Conservation (phyloP, 2,329 filamentous ascomycete genomes). For the Salinomyces thailandicus region DNA sequence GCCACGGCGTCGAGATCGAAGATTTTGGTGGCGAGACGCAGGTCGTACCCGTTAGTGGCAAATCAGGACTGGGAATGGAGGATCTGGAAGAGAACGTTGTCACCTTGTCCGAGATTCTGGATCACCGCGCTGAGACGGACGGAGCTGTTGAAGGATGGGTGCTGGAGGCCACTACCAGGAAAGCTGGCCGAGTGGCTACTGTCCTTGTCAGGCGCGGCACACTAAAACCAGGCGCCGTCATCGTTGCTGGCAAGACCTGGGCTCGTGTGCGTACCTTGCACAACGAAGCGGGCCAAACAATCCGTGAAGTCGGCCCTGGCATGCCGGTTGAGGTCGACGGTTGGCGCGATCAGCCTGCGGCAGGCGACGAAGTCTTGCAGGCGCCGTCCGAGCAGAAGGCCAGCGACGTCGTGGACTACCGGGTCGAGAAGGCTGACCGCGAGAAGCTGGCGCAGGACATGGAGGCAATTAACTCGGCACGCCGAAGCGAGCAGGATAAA, state of each 20-base stretch:
- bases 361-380: constrained; percentile 80
- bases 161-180: constrained; percentile 81
- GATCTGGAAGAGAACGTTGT: constrained; percentile 86
- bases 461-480: constrained; percentile 63
- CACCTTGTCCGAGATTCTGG: constrained; percentile 77
- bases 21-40: constrained; percentile 93
- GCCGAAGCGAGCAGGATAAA: constrained; percentile 48
- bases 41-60: constrained; percentile 81
- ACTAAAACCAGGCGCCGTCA: constrained; percentile 64
- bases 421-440: constrained; percentile 60
- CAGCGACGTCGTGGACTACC: constrained; percentile 65
- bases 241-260: constrained; percentile 84
- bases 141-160: constrained; percentile 86
- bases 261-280: constrained; percentile 71
- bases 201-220: constrained; percentile 83
- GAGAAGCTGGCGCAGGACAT: constrained; percentile 57
- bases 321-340: constrained; percentile 87
- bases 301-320: constrained; percentile 69
- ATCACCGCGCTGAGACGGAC: constrained; percentile 69
- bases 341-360: constrained; percentile 80
- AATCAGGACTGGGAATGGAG: constrained; percentile 83
- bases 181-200: constrained; percentile 73
- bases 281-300: constrained; percentile 68
- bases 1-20: constrained; percentile 80
- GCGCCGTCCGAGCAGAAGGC: constrained; percentile 68